Evolutionary conservation across 2,329 filamentous ascomycete species (phyloP).

Genomic region (Talaromyces sp.): DNA sequence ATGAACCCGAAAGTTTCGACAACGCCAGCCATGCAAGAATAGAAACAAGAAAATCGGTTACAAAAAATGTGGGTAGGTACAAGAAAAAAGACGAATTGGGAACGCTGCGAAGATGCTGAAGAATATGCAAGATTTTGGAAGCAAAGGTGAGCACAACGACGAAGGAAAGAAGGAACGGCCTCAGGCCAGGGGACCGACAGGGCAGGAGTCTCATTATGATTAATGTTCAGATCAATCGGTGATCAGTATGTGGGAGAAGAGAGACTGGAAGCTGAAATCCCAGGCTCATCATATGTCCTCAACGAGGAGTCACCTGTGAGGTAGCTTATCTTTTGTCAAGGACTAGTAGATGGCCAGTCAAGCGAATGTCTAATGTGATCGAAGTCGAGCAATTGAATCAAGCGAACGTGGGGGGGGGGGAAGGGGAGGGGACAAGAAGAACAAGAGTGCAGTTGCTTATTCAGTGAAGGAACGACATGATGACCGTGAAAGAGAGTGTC

Average conservation of each 20-base stretch:
- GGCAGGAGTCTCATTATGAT: conserved; percentile 10
- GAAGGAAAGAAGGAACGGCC: conserved; percentile 28
- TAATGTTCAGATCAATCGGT: background rate
- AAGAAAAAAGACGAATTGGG: conserved; percentile 23
- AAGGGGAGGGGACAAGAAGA: background rate
- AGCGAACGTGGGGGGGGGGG: background rate
- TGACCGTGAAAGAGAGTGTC: background rate
- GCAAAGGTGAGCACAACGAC: conserved; percentile 26
- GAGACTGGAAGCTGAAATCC: background rate
- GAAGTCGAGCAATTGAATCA: background rate
- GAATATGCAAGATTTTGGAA: conserved; percentile 29
- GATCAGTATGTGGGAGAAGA: background rate
- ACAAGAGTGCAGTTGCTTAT: background rate
- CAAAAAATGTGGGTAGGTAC: conserved; percentile 32
- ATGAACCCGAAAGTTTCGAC: conserved; percentile 22
- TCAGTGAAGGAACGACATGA: background rate
- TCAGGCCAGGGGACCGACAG: conserved; percentile 20
- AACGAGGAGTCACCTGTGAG: background rate
- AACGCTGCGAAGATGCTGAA: conserved; percentile 27
- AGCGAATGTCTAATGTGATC: background rate
- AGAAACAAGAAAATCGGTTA: conserved; percentile 27
- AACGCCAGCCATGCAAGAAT: conserved; percentile 24
- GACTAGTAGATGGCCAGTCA: background rate
- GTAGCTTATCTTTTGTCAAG: no score
- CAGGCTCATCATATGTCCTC: background rate